A percentile compares a stretch with the other conserved stretches of the same genome.
phyloP scores from a whole-genome alignment of 2,329 filamentous ascomycete species.

The Pseudogymnoascus sp. region DNA sequence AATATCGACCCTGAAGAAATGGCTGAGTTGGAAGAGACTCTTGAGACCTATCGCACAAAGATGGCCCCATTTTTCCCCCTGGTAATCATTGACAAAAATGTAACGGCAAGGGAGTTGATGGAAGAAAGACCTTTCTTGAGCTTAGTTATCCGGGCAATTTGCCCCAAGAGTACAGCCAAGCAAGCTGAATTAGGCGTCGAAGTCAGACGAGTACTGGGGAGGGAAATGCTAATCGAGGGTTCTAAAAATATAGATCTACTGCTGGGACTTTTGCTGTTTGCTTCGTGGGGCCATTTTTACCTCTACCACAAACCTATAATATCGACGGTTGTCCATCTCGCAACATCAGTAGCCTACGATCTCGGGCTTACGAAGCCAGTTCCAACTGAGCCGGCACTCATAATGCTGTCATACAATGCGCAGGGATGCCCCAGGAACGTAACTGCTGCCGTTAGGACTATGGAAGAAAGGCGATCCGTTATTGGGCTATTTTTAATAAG shows the following conservation, averaged over 20 bases:
- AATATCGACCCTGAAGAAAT: not conserved
- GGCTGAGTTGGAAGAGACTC: conserved; percentile 10
- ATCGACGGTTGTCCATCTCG: conserved; percentile 13
- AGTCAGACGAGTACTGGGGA: not conserved
- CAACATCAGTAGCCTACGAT: conserved; percentile 15
- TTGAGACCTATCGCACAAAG: conserved; percentile 11
- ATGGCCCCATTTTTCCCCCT: conserved; percentile 13
- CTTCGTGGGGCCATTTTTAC: not conserved
- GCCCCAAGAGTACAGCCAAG: not conserved
- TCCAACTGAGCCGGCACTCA: conserved; percentile 12
- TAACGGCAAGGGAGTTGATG: conserved; percentile 3
- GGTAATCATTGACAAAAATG: conserved; percentile 5
- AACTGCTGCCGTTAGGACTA: conserved; percentile 9
- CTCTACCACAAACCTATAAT: conserved; percentile 3
- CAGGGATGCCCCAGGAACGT: not conserved
- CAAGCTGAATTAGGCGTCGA: not conserved
- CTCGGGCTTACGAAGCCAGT: conserved; percentile 16
- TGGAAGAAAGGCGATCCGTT: conserved; percentile 14
- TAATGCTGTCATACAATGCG: not conserved
- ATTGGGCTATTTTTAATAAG: conserved; percentile 12
- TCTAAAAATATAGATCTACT: not conserved
- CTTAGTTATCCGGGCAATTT: not conserved
- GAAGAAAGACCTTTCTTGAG: conserved; percentile 10
- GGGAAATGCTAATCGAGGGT: not conserved
- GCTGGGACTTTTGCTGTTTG: not conserved